These are phyloP conservation scores for Pleurotus platypus DNA, from an alignment of 768 basidiomycete species.

Conservation along the genomic window DNA sequence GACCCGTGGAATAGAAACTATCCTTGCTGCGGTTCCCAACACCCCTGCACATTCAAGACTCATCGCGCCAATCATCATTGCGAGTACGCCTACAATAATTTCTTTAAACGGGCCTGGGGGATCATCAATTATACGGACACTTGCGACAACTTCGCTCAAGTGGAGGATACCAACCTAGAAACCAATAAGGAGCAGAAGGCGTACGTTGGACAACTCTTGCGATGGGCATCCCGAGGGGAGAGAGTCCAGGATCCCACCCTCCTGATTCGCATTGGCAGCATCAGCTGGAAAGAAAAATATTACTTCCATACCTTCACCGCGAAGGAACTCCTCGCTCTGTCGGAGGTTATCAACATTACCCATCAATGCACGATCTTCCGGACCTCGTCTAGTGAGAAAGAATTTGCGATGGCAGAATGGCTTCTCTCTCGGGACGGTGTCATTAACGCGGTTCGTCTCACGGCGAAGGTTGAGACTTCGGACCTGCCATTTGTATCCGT, in stretches of 20 bases:
- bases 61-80: conserved; percentile 37
- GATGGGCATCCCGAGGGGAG: conserved; percentile 31
- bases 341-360: conserved; percentile 28
- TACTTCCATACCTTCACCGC: conserved; percentile 36
- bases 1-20: conserved; percentile 29
- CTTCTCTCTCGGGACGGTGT: conserved; percentile 29
- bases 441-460: conserved; percentile 32
- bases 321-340: conserved; percentile 28
- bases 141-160: conserved; percentile 25
- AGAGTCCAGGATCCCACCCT: conserved; percentile 29
- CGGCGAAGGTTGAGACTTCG: conserved; percentile 33
- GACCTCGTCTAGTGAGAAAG: conserved; percentile 25
- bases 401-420: conserved; percentile 39
- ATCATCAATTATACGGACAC: conserved; percentile 31
- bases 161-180: conserved; percentile 34
- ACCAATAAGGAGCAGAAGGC: conserved; percentile 23
- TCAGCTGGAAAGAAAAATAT: conserved; percentile 29
- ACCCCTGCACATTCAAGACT: conserved; percentile 30
- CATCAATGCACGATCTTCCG: conserved; percentile 32
- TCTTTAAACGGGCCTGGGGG: conserved; percentile 29
- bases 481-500: conserved; percentile 28
- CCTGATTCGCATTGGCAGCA: conserved; percentile 31
- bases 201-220: conserved; percentile 26
- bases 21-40: conserved; percentile 30
- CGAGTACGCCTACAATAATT: conserved; percentile 35